Base-by-base conservation (phyloP, 768 basidiomycete genomes). In the Hysterangium stoloniferum region DNA sequence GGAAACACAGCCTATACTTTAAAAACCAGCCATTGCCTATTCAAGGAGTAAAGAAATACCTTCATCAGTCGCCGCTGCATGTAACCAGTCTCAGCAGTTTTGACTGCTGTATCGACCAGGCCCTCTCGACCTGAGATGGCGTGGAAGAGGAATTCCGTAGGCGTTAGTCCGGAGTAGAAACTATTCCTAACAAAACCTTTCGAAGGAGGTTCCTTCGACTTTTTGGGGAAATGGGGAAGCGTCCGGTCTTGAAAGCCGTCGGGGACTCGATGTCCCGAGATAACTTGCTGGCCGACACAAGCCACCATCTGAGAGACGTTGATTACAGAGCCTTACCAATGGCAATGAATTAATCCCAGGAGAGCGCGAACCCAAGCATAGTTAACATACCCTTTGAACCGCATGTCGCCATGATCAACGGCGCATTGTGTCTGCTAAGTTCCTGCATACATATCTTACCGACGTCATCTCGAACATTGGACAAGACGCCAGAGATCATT, bases 251-350 rank as follows among this genome's bases (percentile, higher is more conserved):
- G 95, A 72, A 99, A 99, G 27, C 95, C 96, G 74, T 98, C 86
- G 0, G 93, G 94, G 5, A 99, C 93, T 78, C 96, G 96, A 69
- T 90, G 86, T 6, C 96, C 96, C 17, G 92, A 82, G 55, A 99
- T 98, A 66, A 98, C 97, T 64, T 99, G 96, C 62, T 99, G 96
- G 4, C 96, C 96, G 58, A 99, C 96, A 79, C 95, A 97, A 62
- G 95, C 96, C 47, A 98, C 95, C 96, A 99, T 99, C 70, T 99
- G 96, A 20, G 92, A 95, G 49, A 99, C 96, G 67, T 99, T 99
- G 69, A 99, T 95, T 55, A 92, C 89, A 61, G 96, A 98, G 65
- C 96, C 95, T 86, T 54, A n/a, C 35, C n/a, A 71, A 47, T 7
- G 37, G 52, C 34, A 47, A 54, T 29, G 13, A 48, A 17, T 28